These are phyloP conservation scores for Russula virescens DNA, from an alignment of 768 basidiomycete genomes.

Conservation along the genomic window DNA sequence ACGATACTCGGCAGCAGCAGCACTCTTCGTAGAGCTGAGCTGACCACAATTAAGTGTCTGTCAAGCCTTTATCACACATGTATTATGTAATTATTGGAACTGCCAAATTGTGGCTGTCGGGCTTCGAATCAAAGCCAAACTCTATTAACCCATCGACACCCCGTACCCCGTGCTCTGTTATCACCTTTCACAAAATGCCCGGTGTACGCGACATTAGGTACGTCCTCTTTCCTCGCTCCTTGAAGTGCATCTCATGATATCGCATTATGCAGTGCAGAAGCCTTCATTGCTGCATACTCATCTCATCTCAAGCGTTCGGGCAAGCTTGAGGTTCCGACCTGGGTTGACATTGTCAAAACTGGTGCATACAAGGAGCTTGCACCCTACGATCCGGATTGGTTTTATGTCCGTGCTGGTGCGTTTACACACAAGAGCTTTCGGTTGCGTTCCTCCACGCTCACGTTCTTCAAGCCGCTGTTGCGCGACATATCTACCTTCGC, in stretches of 20 bases:
- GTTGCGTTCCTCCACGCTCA: not conserved
- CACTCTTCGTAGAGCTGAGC: too few species aligned
- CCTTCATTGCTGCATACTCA: slow-evolving; percentile 90
- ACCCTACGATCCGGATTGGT: slow-evolving; percentile 99
- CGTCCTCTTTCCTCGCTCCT: slow-evolving; percentile 22
- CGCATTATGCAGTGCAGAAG: slow-evolving; percentile 62
- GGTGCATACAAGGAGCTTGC: slow-evolving; percentile 97
- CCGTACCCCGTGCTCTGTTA: not conserved
- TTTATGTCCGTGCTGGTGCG: slow-evolving; percentile 95
- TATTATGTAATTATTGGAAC: slow-evolving; percentile 19
- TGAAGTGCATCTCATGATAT: not conserved
- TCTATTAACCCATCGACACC: slow-evolving; percentile 17
- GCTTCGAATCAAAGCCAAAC: slow-evolving; percentile 12
- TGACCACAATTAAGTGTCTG: not conserved
- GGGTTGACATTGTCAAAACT: slow-evolving; percentile 99
- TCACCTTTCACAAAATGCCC: slow-evolving; percentile 35
- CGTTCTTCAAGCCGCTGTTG: slow-evolving; percentile 71
- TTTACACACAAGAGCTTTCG: slow-evolving; percentile 20
- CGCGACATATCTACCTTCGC: slow-evolving; percentile 99
- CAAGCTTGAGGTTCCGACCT: slow-evolving; percentile 97
- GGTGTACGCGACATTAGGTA: slow-evolving; percentile 44
- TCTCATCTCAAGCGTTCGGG: slow-evolving; percentile 97
- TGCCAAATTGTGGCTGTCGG: slow-evolving; percentile 23
- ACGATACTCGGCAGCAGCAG: too few species aligned
- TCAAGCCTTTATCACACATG: not conserved